Percentiles rank a stretch among this genome's conserved stretches.
These are phyloP conservation scores for Fonsecaea pedrosoi DNA, from an alignment of 2,329 filamentous ascomycete species.

Conservation along the genomic window DNA sequence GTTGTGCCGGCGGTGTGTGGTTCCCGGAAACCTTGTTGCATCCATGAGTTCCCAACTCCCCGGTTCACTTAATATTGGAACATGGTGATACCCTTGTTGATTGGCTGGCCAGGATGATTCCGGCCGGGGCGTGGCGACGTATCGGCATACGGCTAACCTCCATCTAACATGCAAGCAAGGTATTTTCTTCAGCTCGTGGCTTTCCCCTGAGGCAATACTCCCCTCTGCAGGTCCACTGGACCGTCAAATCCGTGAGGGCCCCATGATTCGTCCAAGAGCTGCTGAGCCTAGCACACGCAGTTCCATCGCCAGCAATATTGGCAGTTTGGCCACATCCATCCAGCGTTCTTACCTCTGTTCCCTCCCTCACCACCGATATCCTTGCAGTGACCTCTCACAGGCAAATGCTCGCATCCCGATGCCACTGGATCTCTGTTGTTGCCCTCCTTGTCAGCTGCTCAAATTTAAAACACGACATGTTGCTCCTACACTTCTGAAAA, in stretches of 20 bases:
- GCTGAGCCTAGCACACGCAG: slow-evolving; percentile 15
- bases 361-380: slow-evolving; percentile 17
- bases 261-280: slow-evolving; percentile 17
- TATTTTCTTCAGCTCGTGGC: slow-evolving; percentile 34
- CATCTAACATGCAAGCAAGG: slow-evolving; percentile 24
- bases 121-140: slow-evolving; percentile 28
- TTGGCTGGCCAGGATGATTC: slow-evolving; percentile 24
- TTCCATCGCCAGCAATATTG: slow-evolving; percentile 16
- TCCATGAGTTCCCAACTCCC: slow-evolving; percentile 27
- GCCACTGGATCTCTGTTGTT: slow-evolving; percentile 14
- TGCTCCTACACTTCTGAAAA: slow-evolving; percentile 24
- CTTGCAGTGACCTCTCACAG: slow-evolving; percentile 14
- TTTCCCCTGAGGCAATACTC: slow-evolving; percentile 20
- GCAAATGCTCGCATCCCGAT: slow-evolving; percentile 25
- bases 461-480: slow-evolving; percentile 34
- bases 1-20: slow-evolving; percentile 15
- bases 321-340: slow-evolving; percentile 34
- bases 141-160: slow-evolving; percentile 26
- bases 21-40: slow-evolving; percentile 14
- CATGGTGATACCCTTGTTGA: slow-evolving; percentile 26
- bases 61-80: slow-evolving; percentile 30
- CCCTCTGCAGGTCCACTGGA: slow-evolving; percentile 20
- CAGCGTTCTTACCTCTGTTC: slow-evolving; percentile 17
- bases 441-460: slow-evolving; percentile 10
- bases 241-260: slow-evolving; percentile 18